Evolutionary conservation across 2,329 filamentous ascomycete genomes (phyloP).

Genomic region (Diaporthe caulivora): DNA sequence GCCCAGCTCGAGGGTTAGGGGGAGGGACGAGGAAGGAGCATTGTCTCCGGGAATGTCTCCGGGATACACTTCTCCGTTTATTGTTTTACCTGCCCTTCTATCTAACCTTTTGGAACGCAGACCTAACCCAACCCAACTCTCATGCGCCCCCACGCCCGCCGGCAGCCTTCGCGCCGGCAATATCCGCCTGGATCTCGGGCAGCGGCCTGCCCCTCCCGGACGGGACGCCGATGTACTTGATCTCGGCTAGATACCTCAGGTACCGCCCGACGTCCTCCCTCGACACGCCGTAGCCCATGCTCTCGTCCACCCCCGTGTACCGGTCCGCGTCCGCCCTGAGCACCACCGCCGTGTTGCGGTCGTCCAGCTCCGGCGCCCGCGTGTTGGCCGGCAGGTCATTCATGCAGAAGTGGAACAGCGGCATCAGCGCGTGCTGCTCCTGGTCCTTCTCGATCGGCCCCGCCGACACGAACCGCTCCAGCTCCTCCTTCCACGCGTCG

Average conservation of each 20-base stretch:
- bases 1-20: neutral
- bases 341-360: constrained; percentile 74
- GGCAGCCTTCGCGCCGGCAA: constrained; percentile 41
- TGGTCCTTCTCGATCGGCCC: constrained; percentile 65
- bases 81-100: constrained; percentile 1
- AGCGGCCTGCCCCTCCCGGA: constrained; percentile 48
- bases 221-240: constrained; percentile 71
- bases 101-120: neutral
- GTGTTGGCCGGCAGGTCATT: constrained; percentile 78
- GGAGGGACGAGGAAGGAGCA: neutral
- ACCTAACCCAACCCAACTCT: neutral
- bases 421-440: constrained; percentile 79
- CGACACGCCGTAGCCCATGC: constrained; percentile 66
- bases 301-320: constrained; percentile 62
- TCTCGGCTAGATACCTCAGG: constrained; percentile 71
- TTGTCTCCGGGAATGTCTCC: neutral
- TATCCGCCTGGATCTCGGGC: constrained; percentile 49
- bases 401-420: constrained; percentile 80
- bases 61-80: no score
- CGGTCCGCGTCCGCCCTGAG: constrained; percentile 72
- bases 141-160: constrained; percentile 46
- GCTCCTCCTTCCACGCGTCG: constrained; percentile 73
- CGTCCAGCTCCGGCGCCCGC: constrained; percentile 80
- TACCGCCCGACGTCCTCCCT: constrained; percentile 74
- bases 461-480: constrained; percentile 76